Base-by-base conservation (phyloP, 129 eudicot genomes). In the Chrysanthemum lavandulifolium region DNA sequence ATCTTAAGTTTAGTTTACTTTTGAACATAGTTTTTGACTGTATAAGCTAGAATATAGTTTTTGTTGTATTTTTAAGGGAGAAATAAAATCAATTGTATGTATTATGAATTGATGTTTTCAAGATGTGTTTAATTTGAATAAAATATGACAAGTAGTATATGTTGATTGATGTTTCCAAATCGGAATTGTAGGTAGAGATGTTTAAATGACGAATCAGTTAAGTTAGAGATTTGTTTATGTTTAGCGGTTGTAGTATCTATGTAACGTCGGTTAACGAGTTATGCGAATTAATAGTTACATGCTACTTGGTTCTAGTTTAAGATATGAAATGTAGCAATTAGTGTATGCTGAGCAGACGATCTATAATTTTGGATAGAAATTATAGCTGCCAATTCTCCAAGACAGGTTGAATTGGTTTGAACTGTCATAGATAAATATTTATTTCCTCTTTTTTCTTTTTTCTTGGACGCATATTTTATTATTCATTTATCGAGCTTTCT, bases 351-450 rank as follows among this genome's bases (percentile, higher is more conserved):
- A 33, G 40, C 40, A 5, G 40, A 33, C 40, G 5, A 31, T 31
- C 36, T 31, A 31, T 31, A 6, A 31, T 33, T 5, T 33, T 33
- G 40, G 67, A 43, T 59, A 27, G 45, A 72, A 59, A 14, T 59
- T 43, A 52, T 23, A 18, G 45, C 13, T 43, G 29, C 6, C 10
- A 29, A 43, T 49, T 68, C 45, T 43, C 19, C 57, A 40, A 43
- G 76, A 67, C 19, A 57, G 12, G 19, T 40, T 45, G 60, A 51
- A 49, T 16, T 73, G 25, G 60, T 11, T 50, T 25, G 16, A 43
- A 64, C 40, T 15, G 65, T 16, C 70, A 15, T 19, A 33, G 72
- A 63, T 74, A 33, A 33, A 15, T 13, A 63, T 73, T 5, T 25
- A 25, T 13, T 40, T 19, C n/a, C 14, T 45, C 45, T 19, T 43